Base-by-base conservation (phyloP, 371 early-diverging fungal species). In the Blastocladiella emersonii region DNA sequence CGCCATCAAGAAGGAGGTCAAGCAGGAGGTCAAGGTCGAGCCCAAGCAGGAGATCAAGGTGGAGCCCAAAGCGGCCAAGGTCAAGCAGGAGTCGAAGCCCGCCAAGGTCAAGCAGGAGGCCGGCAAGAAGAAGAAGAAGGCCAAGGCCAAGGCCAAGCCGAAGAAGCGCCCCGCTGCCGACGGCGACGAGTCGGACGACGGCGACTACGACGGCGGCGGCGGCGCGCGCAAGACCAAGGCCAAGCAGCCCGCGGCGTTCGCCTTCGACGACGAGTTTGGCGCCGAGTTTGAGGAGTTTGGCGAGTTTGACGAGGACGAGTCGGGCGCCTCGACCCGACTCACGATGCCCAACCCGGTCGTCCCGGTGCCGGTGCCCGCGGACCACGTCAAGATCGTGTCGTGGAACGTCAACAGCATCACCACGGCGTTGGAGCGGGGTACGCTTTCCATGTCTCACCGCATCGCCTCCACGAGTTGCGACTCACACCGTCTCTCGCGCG, bases 371-470 rank as follows among this genome's bases (percentile, higher is more conserved):
- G 59, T 73, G 4, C 78, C 76, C 1, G 71, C 72, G 15, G 82
- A 75, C 27, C 70, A 78, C 19, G 64, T 84, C 67, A 93, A 90
- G 65, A 70, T 94, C 39, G 83, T 81, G 15, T 83, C 90, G 21
- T 94, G 81, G 73, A 94, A 93, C 65, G 89, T 94, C 34, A 84
- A 84, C 61, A 80, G 87, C 17, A 65, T 93, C 30, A 75, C 76
- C 19, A 82, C 92, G 0, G 73, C 86, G 34, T 64, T 88, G 53
- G 88, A 89, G 59, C 93, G 93, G 74, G 83, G 64, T 27, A 12
- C 60, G 41, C 27, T 13, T 12, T n/a, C 23, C 43, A 41, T 21
- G 30, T 35, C 8, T 4, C 3, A 35, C 45, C 34, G 0, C 36
- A 56, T 37, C 36, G 27, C 15, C 17, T 49, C 35, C 10, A 3